Evolutionary conservation across 495 filamentous ascomycete species (phyloP).

Genomic region (Choiromyces venosus): DNA sequence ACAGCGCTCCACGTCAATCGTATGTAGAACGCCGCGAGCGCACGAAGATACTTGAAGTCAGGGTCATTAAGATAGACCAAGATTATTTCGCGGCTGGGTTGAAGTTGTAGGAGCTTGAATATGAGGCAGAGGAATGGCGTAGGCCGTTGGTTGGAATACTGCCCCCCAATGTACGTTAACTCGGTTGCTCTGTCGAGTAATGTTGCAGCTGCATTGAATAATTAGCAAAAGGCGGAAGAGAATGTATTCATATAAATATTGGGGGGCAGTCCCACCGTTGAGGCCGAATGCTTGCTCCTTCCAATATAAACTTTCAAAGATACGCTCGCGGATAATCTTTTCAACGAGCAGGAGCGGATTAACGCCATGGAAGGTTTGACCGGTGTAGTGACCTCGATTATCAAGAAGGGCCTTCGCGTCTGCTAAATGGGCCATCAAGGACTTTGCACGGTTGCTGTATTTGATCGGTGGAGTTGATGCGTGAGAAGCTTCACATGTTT

Average conservation of each 20-base stretch:
- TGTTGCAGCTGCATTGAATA: slow-evolving; percentile 47
- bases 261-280: slow-evolving; percentile 58
- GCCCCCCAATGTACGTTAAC: slow-evolving; percentile 72
- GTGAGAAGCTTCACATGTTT: neutral
- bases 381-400: slow-evolving; percentile 51
- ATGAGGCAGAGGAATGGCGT: slow-evolving; percentile 90
- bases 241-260: neutral
- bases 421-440: slow-evolving; percentile 45
- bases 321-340: slow-evolving; percentile 78
- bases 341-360: slow-evolving; percentile 68
- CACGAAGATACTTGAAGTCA: slow-evolving; percentile 84
- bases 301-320: slow-evolving; percentile 92
- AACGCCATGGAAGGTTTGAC: slow-evolving; percentile 60
- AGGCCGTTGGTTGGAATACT: slow-evolving; percentile 72
- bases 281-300: slow-evolving; percentile 97
- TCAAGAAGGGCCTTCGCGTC: slow-evolving; percentile 49
- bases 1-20: slow-evolving; percentile 79
- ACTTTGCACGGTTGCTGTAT: neutral
- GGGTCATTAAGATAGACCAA: slow-evolving; percentile 70
- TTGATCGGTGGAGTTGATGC: neutral
- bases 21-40: slow-evolving; percentile 84
- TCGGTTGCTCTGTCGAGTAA: slow-evolving; percentile 85
- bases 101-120: slow-evolving; percentile 89
- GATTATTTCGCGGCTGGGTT: slow-evolving; percentile 72
- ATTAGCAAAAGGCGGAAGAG: neutral